Conservation (phyloP, 768 basidiomycete genomes). For the Lactifluus echinatus region DNA sequence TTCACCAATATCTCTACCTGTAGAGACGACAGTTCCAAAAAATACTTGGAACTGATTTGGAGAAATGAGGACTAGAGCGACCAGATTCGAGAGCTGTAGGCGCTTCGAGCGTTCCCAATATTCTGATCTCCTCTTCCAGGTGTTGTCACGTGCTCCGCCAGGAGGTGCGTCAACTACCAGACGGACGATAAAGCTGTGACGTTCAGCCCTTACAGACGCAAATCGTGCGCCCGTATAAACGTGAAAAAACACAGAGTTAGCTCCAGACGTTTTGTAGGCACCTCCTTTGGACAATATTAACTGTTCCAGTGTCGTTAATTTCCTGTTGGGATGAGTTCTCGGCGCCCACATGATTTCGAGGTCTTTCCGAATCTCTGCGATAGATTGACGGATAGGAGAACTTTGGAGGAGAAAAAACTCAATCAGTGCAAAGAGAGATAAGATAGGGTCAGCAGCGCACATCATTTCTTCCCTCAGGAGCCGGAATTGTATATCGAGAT, state of each 20-base stretch:
- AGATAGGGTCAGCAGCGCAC: constrained; percentile 28
- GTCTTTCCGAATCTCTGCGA: constrained; percentile 12
- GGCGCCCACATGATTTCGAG: constrained; percentile 11
- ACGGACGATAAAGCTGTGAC: constrained; percentile 40
- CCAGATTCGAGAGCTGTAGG: constrained; percentile 50
- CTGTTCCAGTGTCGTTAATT: constrained; percentile 34
- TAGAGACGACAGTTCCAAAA: constrained; percentile 45
- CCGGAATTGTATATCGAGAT: constrained; percentile 70
- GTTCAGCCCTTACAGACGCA: constrained; percentile 35
- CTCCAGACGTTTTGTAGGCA: constrained; percentile 40
- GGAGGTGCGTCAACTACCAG: constrained; percentile 46
- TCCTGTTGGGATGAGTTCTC: neutral
- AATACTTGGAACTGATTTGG: constrained; percentile 28
- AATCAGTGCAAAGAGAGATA: neutral
- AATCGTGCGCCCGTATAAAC: constrained; percentile 49
- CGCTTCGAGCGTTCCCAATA: constrained; percentile 61
- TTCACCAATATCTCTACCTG: constrained; percentile 36
- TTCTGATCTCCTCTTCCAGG: constrained; percentile 32
- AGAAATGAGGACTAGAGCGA: constrained; percentile 43
- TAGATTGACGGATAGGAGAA: constrained; percentile 16
- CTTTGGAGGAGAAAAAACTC: neutral
- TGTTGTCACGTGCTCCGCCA: constrained; percentile 39
- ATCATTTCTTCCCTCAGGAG: constrained; percentile 66
- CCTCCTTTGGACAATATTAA: constrained; percentile 45
- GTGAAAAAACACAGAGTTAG: constrained; percentile 50